These are phyloP conservation scores for Volutella citrinella DNA, from an alignment of 2,329 filamentous ascomycete species.

Conservation along the genomic window DNA sequence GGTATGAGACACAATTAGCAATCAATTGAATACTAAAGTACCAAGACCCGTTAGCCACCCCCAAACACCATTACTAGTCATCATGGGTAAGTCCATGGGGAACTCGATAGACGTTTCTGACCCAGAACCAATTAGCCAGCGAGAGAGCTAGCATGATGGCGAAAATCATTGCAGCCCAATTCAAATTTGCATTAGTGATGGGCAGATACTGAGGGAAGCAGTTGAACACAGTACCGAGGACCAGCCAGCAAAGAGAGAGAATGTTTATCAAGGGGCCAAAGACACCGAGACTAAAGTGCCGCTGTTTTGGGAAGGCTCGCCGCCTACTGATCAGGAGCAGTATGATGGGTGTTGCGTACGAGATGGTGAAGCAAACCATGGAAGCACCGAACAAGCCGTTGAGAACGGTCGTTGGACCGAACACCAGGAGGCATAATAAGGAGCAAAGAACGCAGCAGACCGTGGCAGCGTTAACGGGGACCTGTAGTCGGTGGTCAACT, in stretches of 20 bases:
- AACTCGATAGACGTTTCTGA: too few relatives aligned
- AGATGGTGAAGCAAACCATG: not conserved
- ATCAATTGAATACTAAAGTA: too few relatives aligned
- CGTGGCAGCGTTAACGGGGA: slow-evolving; percentile 1
- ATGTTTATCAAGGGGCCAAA: slow-evolving; percentile 1
- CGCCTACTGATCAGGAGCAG: not conserved
- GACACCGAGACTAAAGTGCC: slow-evolving; percentile 1
- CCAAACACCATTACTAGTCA: too few relatives aligned
- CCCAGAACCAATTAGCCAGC: too few relatives aligned
- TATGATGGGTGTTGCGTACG: not conserved
- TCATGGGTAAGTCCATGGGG: too few relatives aligned
- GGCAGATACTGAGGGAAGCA: not conserved
- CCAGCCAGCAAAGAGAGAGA: not conserved
- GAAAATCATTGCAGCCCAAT: too few relatives aligned
- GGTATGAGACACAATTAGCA: too few relatives aligned
- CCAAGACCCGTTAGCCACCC: too few relatives aligned
- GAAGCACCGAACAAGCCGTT: not conserved
- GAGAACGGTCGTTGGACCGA: slow-evolving; percentile 1
- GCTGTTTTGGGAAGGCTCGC: not conserved
- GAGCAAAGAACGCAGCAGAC: not conserved
- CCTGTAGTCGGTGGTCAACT: not conserved
- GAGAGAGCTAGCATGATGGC: too few relatives aligned
- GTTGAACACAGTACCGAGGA: not conserved
- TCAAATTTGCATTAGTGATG: not conserved
- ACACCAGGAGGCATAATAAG: not conserved